Conservation (phyloP, 176 grass and related monocot species). For the Panicum miliaceum region DNA sequence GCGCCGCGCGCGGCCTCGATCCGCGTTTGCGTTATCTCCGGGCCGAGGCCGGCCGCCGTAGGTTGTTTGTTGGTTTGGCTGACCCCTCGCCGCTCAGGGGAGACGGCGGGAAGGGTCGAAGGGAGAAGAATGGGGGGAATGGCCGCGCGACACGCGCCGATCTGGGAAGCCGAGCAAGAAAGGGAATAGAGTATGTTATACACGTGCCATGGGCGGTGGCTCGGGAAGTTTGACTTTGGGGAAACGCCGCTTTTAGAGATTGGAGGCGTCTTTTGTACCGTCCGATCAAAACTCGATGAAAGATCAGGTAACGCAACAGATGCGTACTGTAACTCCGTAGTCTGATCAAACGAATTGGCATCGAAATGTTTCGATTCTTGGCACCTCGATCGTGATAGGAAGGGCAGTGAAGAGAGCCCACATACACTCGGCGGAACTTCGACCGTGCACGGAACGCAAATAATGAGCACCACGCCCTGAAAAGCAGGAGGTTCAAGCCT, state of each 20-base stretch:
- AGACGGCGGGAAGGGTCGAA: background rate
- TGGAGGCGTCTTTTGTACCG: background rate
- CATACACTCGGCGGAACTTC: background rate
- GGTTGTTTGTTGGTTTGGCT: background rate
- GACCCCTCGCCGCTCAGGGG: background rate
- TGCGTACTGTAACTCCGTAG: no score
- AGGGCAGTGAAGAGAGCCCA: no score
- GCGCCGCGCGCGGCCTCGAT: background rate
- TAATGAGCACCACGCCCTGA: no score
- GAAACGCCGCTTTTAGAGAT: no score
- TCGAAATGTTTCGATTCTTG: no score
- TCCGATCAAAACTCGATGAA: background rate
- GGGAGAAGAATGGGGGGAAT: background rate
- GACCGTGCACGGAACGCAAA: background rate
- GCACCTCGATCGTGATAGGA: no score
- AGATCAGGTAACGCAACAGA: background rate
- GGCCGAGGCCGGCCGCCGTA: constrained; percentile 1
- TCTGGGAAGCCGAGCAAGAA: background rate
- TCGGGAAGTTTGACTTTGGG: background rate
- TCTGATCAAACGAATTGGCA: background rate
- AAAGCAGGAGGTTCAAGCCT: no score
- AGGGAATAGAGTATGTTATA: background rate
- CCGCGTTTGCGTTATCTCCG: background rate
- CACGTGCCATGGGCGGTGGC: background rate
- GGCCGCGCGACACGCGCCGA: background rate